Evolutionary conservation across 1,139 yeast genomes (phyloP), one percentile per base, ranked within the genome.

Genomic region (Hansenula lynferdii): DNA sequence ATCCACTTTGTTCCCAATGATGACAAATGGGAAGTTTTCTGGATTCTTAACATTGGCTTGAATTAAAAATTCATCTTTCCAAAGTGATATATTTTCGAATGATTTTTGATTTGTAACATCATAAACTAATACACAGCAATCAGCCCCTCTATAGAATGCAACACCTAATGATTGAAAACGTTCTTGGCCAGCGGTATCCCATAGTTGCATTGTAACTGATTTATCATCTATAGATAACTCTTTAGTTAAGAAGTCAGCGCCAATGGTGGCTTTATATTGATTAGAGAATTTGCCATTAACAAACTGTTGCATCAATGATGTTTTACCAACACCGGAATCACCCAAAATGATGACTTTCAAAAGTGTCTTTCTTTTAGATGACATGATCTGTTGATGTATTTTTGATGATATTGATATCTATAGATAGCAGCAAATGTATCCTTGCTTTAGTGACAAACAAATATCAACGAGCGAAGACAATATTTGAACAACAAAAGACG

Each of bases 161-260:
- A 92, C 97, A 15, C 98, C 98, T 47, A 92, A 71, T 44, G 95
- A 82, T 65, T 92, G 98, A 70, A 92, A 92, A 51, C 98, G 71
- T 64, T 92, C 98, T 68, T 92, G 98, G 22, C 98, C 98, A 4
- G 98, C 98, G 31, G 98, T 92, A 60, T 92, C 98, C 98, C 98
- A 92, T 40, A 92, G 86, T 70, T 92, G 96, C 69, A 82, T 72
- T 5, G 89, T 80, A 15, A 84, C 90, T 41, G 76, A 75, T 56
- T 80, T 81, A 58, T 82, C 92, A 60, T 92, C 97, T 42, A 92
- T 75, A 20, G 73, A 68, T 42, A 92, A 78, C 57, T 92, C 97
- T 61, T 90, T 90, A 32, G 97, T 92, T 47, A 90, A 71, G 58
- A 92, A 92, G 61, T 92, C 98, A 5, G 97, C 98, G 8, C 98